Base-by-base conservation (phyloP, 495 filamentous ascomycete species). In the Schizothecium vesticola region DNA sequence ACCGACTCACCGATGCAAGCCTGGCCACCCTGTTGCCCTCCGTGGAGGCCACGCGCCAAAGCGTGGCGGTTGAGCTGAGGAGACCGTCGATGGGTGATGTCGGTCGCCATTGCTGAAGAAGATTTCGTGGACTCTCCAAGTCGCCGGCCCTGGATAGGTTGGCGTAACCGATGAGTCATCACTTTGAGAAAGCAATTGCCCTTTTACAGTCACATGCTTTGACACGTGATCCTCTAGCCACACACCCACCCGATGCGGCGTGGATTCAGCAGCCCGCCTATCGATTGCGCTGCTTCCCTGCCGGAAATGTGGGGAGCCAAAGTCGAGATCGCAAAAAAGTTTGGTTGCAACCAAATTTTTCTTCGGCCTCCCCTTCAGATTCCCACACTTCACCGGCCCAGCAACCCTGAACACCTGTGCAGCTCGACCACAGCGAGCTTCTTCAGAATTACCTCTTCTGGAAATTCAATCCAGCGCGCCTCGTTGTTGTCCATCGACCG, bases 281-380 rank as follows among this genome's bases (percentile, higher is more conserved):
- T 19, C 31, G 61, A 33, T 55, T 21, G 10, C 10, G 11, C 16
- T 24, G 19, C 29, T 10, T 43, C 13, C 23, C 13, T 21, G n/a
- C 51, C 1, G 7, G 56, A 58, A 65, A 65, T 58, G 64, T 65
- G 64, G 64, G 64, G 64, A 26, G 25, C 13, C 55, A 10, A n/a
- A 56, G 10, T 59, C 55, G 25, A 16, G 21, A 65, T 22, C 28
- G 56, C 51, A 58, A 65, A 65, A 74, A 71, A 69, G 68, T 74
- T 70, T 70, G 69, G 62, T 29, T 67, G 61, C 65, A 59, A 28
- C 26, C 36, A 67, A 63, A 65, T 69, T 76, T 76, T 75, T 71
- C 64, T 24, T 19, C n/a, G 22, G 43, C 63, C 26, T 62, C 61
- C 26, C 61, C 51, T 69, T 21, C 55, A 43, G 43, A 22, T 55